Base-by-base conservation (phyloP, 164 flowering plant genomes). In the Amborella trichopoda region DNA sequence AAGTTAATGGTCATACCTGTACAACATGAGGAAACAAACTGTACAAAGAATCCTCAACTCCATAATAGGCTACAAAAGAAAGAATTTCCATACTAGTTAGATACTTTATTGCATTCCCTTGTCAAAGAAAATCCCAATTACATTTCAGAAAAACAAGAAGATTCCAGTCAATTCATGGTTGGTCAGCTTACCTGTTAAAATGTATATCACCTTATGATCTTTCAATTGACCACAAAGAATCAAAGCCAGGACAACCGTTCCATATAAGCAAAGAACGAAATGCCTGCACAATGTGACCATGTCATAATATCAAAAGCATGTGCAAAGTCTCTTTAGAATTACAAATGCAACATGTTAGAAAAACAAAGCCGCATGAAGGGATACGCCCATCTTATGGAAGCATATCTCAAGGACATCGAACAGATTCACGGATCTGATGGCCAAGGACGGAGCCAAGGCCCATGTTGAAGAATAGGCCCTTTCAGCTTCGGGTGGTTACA, bases 261-360 rank as follows among this genome's bases (percentile, higher is more conserved):
- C 99, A 66, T 91, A 91, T 25, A 82, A 26, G 38, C 99, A 84
- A 42, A 91, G 74, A 65, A 80, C 64, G 48, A 88, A 80, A 74
- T 91, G 96, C 99, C 99, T 91, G 72, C 53, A 62, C 28, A 61
- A 54, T 3, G n/a, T n/a, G n/a, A n/a, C n/a, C n/a, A n/a, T n/a
- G n/a, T n/a, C n/a, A n/a, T n/a, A n/a, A n/a, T n/a, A n/a, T n/a
- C n/a, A n/a, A n/a, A n/a, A n/a, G n/a, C n/a, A n/a, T n/a, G n/a
- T n/a, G n/a, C n/a, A n/a, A n/a, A n/a, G n/a, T n/a, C n/a, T n/a
- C n/a, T n/a, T n/a, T n/a, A n/a, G n/a, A n/a, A n/a, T n/a, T n/a
- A n/a, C n/a, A n/a, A n/a, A n/a, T 30, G 34, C 14, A 14, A 30
- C 14, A 30, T 14, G 19, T 14, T 37, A 8, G 10, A 37, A 8